These are phyloP conservation scores for Didymosphaeria variabile DNA, from an alignment of 2,329 filamentous ascomycete genomes.

Conservation along the genomic window DNA sequence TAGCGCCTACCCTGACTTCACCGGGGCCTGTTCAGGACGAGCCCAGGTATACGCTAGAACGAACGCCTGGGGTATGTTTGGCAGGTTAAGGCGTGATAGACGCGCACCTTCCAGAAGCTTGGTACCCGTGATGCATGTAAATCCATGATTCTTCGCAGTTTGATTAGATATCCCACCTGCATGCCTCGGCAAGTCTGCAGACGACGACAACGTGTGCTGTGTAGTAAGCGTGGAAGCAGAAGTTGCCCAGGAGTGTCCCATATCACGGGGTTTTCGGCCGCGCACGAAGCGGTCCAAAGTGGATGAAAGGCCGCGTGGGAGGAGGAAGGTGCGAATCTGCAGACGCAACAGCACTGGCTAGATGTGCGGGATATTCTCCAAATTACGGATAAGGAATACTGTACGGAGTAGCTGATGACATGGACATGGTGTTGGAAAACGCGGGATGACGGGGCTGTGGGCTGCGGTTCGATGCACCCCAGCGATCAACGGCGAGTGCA, in stretches of 20 bases:
- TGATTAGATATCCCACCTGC: not conserved
- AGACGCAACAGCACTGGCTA: no score
- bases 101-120: not conserved
- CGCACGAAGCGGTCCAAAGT: not conserved
- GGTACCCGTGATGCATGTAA: slow-evolving; percentile 1
- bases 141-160: not conserved
- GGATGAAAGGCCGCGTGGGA: no score
- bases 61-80: not conserved
- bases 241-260: not conserved
- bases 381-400: not conserved
- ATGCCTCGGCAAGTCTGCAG: not conserved
- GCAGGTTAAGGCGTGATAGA: not conserved
- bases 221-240: not conserved
- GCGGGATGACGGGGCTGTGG: slow-evolving; percentile 4
- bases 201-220: not conserved
- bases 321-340: no score
- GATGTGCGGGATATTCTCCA: no score
- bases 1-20: slow-evolving; percentile 1
- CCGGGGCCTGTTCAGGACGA: no score
- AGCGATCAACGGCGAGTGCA: slow-evolving; percentile 23
- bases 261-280: not conserved
- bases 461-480: slow-evolving; percentile 6
- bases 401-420: not conserved
- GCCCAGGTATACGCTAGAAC: not conserved
- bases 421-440: not conserved